These are phyloP conservation scores for Lactarius tabidus DNA, from an alignment of 768 basidiomycete genomes.

Conservation along the genomic window DNA sequence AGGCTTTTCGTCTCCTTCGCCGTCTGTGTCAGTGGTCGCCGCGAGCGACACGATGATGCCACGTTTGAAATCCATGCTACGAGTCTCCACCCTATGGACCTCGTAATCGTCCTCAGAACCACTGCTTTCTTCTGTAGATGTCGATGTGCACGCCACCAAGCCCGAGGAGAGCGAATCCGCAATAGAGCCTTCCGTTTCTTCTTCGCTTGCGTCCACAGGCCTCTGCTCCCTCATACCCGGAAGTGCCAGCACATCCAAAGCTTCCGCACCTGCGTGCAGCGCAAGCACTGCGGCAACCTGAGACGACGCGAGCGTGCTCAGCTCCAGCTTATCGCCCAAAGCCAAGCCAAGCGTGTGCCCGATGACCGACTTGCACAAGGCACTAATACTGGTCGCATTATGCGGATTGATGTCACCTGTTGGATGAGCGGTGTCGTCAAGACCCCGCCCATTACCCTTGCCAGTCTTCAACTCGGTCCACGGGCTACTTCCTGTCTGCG, in stretches of 20 bases:
- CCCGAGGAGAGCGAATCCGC: slow-evolving; percentile 11
- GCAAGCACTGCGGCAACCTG: slow-evolving; percentile 10
- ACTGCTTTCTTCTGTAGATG: slow-evolving; percentile 8
- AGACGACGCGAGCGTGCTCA: slow-evolving; percentile 11
- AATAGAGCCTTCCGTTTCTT: background rate
- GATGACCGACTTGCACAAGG: background rate
- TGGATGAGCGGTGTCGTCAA: background rate
- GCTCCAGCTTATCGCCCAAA: background rate
- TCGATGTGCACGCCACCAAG: slow-evolving; percentile 3
- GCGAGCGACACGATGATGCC: slow-evolving; percentile 12
- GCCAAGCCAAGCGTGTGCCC: slow-evolving; percentile 7
- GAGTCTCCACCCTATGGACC: slow-evolving; percentile 4
- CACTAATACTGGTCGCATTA: background rate
- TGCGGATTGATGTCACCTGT: background rate
- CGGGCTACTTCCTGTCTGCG: background rate
- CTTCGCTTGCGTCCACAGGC: background rate
- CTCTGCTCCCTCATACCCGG: background rate
- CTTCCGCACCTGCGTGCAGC: background rate
- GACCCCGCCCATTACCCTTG: background rate
- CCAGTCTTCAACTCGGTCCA: too few relatives aligned
- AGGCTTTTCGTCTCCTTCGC: slow-evolving; percentile 7
- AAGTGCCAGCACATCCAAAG: background rate
- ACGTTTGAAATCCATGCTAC: slow-evolving; percentile 14
- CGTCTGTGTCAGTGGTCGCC: background rate
- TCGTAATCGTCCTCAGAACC: slow-evolving; percentile 17